These are phyloP conservation scores for Nidularia pulvinata DNA, from an alignment of 768 basidiomycete species.

Conservation along the genomic window DNA sequence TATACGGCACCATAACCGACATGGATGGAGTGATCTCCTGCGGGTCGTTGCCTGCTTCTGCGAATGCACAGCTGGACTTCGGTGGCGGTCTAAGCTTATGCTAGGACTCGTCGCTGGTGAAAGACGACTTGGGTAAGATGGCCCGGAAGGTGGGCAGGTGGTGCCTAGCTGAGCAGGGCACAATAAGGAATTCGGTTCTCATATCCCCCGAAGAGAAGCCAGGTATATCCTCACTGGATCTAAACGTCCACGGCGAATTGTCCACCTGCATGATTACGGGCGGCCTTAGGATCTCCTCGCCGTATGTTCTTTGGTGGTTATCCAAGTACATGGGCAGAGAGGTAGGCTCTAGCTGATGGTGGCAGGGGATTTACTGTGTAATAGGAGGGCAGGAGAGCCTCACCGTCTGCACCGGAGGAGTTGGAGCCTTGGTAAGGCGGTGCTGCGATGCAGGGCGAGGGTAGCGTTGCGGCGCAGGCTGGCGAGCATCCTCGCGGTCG, in stretches of 20 bases:
- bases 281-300: not conserved
- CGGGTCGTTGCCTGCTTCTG: too few species aligned
- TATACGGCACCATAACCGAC: not conserved
- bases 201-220: not conserved
- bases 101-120: not conserved
- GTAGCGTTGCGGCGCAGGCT: not conserved
- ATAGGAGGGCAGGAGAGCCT: not conserved
- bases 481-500: not conserved
- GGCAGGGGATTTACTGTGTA: not conserved
- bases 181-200: not conserved
- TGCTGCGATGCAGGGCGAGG: too few species aligned
- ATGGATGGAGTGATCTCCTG: not conserved
- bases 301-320: conserved; percentile 9
- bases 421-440: not conserved
- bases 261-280: not conserved
- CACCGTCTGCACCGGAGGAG: not conserved
- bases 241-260: not conserved
- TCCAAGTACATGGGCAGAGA: not conserved
- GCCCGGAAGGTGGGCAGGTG: too few species aligned
- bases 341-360: too few species aligned
- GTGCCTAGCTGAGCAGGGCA: conserved; percentile 4
- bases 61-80: too few species aligned
- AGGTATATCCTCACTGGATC: not conserved
- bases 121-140: not conserved
- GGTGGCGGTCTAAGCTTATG: not conserved